phyloP scores from a whole-genome alignment of 495 filamentous ascomycete genomes.

The Lindgomyces ingoldianus region DNA sequence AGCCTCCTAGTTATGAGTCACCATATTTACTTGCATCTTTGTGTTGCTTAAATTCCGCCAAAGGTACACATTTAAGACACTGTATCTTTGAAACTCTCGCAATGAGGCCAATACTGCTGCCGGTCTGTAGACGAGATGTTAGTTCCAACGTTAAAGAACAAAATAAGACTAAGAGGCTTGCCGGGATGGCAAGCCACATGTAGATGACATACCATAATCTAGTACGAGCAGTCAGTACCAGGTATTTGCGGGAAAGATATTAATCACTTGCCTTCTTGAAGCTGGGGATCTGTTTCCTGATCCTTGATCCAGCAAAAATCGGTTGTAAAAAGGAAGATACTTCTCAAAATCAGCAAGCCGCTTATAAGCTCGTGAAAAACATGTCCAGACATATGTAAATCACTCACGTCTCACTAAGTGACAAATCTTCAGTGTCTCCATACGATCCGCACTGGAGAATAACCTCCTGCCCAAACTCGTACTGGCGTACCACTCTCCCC shows the following conservation, averaged over 20 bases:
- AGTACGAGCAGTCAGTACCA: not conserved
- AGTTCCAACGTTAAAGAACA: too few species aligned
- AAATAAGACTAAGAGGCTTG: too few species aligned
- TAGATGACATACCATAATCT: not conserved
- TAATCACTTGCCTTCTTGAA: not conserved
- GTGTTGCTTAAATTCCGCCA: too few species aligned
- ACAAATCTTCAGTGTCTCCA: not conserved
- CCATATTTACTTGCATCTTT: too few species aligned
- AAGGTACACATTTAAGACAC: too few species aligned
- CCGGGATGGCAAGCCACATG: too few species aligned
- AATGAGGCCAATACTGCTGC: not conserved
- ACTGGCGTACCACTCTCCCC: not conserved
- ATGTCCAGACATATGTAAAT: too few species aligned
- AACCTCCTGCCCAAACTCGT: conserved; percentile 3
- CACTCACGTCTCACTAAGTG: too few species aligned
- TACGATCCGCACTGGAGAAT: conserved; percentile 4
- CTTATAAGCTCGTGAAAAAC: not conserved
- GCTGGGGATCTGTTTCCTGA: not conserved
- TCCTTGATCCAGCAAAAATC: conserved; percentile 14
- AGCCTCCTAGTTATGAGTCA: too few species aligned
- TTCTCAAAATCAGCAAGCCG: not conserved
- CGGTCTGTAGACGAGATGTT: not conserved
- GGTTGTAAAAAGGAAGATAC: conserved; percentile 12
- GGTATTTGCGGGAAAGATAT: not conserved
- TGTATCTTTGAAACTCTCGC: not conserved